A percentile compares a stretch with the other conserved stretches of the same genome.
phyloP scores from a whole-genome alignment of 345 rosid species.

The Syzygium aromaticum region DNA sequence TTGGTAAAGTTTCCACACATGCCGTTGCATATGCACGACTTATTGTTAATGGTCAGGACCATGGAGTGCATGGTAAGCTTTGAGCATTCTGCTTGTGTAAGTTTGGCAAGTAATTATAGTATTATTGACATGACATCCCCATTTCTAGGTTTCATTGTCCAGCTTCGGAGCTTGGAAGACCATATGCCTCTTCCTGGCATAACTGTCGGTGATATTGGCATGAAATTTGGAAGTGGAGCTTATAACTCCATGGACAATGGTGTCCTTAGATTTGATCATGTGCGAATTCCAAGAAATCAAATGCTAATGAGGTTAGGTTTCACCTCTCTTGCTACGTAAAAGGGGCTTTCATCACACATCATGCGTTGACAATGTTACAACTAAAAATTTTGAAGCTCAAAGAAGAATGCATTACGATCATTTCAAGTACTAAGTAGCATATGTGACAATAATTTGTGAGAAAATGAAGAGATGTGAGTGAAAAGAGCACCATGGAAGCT shows the following conservation, averaged over 20 bases:
- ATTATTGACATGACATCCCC: slow-evolving; percentile 9
- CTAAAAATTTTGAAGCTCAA: background rate
- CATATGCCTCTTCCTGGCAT: slow-evolving; percentile 95
- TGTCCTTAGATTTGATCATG: slow-evolving; percentile 77
- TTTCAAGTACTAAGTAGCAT: background rate
- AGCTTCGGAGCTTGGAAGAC: slow-evolving; percentile 90
- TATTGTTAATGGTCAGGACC: slow-evolving; percentile 56
- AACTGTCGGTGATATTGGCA: slow-evolving; percentile 89
- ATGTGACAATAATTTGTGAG: background rate
- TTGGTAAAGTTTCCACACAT: slow-evolving; percentile 91
- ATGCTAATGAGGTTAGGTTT: slow-evolving; percentile 84
- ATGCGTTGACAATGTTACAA: background rate
- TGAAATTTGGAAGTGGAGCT: slow-evolving; percentile 89
- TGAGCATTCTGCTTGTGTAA: background rate
- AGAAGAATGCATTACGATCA: background rate
- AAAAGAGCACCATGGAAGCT: background rate
- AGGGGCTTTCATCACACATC: background rate
- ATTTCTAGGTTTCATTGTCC: slow-evolving; percentile 86
- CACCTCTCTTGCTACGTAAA: slow-evolving; percentile 1
- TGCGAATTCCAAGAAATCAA: slow-evolving; percentile 89
- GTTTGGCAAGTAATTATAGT: background rate
- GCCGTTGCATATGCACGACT: slow-evolving; percentile 94
- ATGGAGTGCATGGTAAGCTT: slow-evolving; percentile 83
- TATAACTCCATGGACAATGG: slow-evolving; percentile 97
- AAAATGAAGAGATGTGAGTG: background rate